phyloP scores from a whole-genome alignment of 148 eudicot genomes.

The Vaccinium vitisidaea region DNA sequence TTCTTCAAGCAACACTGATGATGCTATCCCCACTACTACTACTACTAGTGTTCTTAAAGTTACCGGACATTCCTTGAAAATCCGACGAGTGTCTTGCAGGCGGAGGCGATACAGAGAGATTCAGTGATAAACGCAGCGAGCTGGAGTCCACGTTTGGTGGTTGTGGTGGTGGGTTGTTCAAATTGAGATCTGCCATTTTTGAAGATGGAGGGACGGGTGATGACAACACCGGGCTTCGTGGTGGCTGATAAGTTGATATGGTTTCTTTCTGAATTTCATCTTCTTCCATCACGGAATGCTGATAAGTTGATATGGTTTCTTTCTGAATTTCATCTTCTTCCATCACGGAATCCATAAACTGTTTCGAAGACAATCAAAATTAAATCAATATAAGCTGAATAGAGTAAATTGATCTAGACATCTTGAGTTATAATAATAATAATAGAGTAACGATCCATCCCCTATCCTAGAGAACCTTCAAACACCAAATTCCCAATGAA shows the following conservation, averaged over 20 bases:
- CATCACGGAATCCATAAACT: constrained; percentile 40
- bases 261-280: constrained; percentile 37
- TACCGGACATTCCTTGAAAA: constrained; percentile 36
- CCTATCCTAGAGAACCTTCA: no score
- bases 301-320: constrained; percentile 28
- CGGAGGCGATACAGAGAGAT: constrained; percentile 31
- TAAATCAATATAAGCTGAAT: neutral
- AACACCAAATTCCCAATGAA: no score
- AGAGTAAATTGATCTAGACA: no score
- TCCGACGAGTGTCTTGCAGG: constrained; percentile 30
- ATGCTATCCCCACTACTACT: constrained; percentile 63
- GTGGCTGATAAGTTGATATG: constrained; percentile 8
- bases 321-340: constrained; percentile 40
- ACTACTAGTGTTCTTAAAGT: constrained; percentile 32
- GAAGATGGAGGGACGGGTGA: constrained; percentile 53
- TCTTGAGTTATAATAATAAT: no score
- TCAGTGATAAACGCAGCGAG: constrained; percentile 43
- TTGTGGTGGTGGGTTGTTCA: constrained; percentile 38
- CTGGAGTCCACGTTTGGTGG: constrained; percentile 20
- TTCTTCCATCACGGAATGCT: constrained; percentile 40
- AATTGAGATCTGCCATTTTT: constrained; percentile 62
- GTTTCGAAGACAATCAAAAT: neutral
- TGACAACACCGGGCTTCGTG: neutral
- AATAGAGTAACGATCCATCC: neutral
- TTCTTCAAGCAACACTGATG: constrained; percentile 69